Evolutionary conservation across 108 stramenopile species (phyloP).

Genomic region (Mediolabrus comicus): DNA sequence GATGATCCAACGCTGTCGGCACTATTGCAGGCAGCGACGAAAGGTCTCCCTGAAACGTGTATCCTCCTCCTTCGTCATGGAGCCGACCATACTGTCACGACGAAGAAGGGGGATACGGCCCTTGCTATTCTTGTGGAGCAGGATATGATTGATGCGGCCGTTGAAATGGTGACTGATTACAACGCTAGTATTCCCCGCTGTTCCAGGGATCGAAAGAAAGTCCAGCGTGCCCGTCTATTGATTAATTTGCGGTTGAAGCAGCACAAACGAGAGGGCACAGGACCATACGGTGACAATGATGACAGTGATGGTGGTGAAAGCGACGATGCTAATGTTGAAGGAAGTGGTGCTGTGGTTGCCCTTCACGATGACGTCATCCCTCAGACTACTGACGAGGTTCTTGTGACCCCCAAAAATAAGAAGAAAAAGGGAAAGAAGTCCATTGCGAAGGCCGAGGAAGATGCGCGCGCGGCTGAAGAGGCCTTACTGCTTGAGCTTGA

Average conservation of each 20-base stretch:
- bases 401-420: conserved; percentile 53
- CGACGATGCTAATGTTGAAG: conserved; percentile 36
- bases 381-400: conserved; percentile 18
- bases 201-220: conserved; percentile 90
- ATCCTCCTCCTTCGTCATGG: conserved; percentile 79
- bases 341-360: conserved; percentile 16
- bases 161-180: conserved; percentile 91
- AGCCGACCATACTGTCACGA: conserved; percentile 89
- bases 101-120: conserved; percentile 93
- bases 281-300: conserved; percentile 53
- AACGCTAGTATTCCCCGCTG: conserved; percentile 90
- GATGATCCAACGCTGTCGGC: conserved; percentile 89
- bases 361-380: conserved; percentile 43
- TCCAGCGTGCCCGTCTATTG: conserved; percentile 83
- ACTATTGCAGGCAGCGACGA: conserved; percentile 87
- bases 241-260: conserved; percentile 87
- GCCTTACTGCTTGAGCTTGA: conserved; percentile 81
- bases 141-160: conserved; percentile 89
- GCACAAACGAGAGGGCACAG: conserved; percentile 66
- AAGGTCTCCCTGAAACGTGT: conserved; percentile 86
- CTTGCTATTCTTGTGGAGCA: conserved; percentile 89
- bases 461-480: conserved; percentile 82
- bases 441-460: conserved; percentile 66
- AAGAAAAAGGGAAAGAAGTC: conserved; percentile 57
- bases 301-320: conserved; percentile 42